A percentile compares a stretch with the other conserved stretches of the same genome.
These are phyloP conservation scores for Yamadazyma triangularis DNA, from an alignment of 1,139 yeast genomes.

Conservation along the genomic window DNA sequence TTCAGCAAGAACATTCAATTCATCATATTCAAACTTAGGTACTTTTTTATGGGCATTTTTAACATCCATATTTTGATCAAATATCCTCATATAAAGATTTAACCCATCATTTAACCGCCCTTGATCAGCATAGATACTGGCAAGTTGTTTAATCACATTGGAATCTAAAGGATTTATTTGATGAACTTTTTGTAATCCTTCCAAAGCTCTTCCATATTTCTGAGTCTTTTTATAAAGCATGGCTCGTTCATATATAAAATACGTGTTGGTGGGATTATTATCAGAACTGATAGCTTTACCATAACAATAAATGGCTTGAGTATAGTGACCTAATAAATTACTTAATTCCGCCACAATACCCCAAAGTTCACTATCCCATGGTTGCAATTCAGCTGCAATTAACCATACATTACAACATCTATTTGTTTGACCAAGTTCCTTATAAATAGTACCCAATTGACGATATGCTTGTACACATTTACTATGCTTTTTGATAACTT, in stretches of 20 bases:
- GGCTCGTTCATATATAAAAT: slow-evolving; percentile 58
- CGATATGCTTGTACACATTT: slow-evolving; percentile 80
- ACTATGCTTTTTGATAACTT: slow-evolving; percentile 74
- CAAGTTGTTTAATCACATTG: slow-evolving; percentile 64
- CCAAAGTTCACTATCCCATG: slow-evolving; percentile 81
- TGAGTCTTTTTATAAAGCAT: slow-evolving; percentile 60
- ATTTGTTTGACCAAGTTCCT: slow-evolving; percentile 58
- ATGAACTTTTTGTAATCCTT: slow-evolving; percentile 64
- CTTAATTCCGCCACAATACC: slow-evolving; percentile 76
- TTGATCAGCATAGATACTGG: slow-evolving; percentile 71
- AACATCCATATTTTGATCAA: slow-evolving; percentile 50
- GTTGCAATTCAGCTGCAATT: slow-evolving; percentile 44
- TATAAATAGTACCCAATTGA: slow-evolving; percentile 79
- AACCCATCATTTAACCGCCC: slow-evolving; percentile 79
- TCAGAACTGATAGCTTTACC: slow-evolving; percentile 60
- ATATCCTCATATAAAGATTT: slow-evolving; percentile 62
- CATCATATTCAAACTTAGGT: slow-evolving; percentile 77
- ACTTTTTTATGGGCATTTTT: slow-evolving; percentile 16
- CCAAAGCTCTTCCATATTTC: slow-evolving; percentile 68
- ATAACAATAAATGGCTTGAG: slow-evolving; percentile 83
- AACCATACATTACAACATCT: slow-evolving; percentile 82
- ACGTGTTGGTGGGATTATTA: slow-evolving; percentile 35
- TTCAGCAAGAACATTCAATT: slow-evolving; percentile 78
- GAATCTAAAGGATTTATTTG: slow-evolving; percentile 58
- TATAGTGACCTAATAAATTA: slow-evolving; percentile 61